Base-by-base conservation (phyloP, 2,329 filamentous ascomycete genomes). In the Trichoderma polysporum region DNA sequence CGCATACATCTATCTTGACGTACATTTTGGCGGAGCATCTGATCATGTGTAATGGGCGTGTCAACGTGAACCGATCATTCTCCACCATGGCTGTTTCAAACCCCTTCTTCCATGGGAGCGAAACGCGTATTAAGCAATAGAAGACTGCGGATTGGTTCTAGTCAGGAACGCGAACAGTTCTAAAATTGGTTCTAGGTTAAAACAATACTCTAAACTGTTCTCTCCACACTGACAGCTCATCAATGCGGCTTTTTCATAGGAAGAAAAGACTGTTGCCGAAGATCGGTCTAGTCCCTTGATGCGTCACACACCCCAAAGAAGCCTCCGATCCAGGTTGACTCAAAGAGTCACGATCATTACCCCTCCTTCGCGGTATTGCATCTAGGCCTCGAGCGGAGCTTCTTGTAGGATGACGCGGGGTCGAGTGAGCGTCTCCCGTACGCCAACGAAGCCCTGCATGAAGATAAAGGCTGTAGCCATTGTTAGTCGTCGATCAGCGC, bases 361-460 rank as follows among this genome's bases (percentile, higher is more conserved):
- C 53, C 54, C 54, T 58, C 60, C 60, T 47, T 64, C 37, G 27
- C n/a, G n/a, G 13, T 17, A 12, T 33, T 12, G 27, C 50, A 7
- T 64, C 56, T 65, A 60, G 41, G 60, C 50, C 41, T 39, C 53
- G 7, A 65, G 47, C 31, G 45, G n/a, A 31, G 41, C 52, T 25
- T 59, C 53, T 17, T 68, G 60, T 33, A 49, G 52, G 59, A 41
- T 63, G 57, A 57, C 37, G 29, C 52, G 50, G 27, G 75, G 73
- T 56, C 73, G 69, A 12, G 74, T 76, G 31, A 80, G 68, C 39
- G 75, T 76, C 73, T 86, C 83, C 25, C 84, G 82, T 71, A 85
- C 79, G 66, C 78, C 79, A 60, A 82, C 75, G 60, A 86, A 77
- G 52, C 83, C 83, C 68, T 84, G 82, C 75, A 83, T 77, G 71